Evolutionary conservation across 202 grass and related monocot genomes (phyloP).

Genomic region (Panicum hallii): DNA sequence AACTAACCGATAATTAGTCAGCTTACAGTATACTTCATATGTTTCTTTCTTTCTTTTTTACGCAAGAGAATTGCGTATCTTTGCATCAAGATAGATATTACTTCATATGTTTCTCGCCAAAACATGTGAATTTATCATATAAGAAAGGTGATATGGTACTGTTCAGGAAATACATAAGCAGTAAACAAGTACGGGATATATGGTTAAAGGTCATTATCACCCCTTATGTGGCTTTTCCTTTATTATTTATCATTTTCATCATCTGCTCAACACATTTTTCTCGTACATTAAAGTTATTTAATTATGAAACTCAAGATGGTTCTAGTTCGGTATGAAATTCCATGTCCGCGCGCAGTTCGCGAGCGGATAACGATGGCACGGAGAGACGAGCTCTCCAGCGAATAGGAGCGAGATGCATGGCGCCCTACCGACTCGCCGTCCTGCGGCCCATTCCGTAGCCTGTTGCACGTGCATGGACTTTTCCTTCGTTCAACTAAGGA

Average conservation of each 20-base stretch:
- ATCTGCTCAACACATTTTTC: background rate
- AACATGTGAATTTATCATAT: no score
- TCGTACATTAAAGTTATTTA: background rate
- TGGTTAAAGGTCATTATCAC: no score
- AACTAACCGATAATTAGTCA: background rate
- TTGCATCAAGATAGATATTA: no score
- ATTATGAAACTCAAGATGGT: background rate
- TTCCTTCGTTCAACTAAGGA: background rate
- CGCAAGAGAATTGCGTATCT: no score
- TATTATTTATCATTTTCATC: background rate
- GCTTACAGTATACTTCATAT: background rate
- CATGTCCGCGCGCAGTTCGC: no score
- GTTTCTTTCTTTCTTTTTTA: no score
- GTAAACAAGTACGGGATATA: no score
- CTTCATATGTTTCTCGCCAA: no score
- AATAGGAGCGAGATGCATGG: conserved; percentile 2
- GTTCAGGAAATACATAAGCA: no score
- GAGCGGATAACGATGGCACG: no score
- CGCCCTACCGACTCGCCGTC: background rate
- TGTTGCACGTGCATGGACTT: conserved; percentile 19
- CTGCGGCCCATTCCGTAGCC: background rate
- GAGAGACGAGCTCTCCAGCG: background rate
- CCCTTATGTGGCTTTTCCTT: background rate
- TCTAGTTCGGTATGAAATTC: no score
- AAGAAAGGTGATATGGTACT: no score